Evolutionary conservation across 2,329 filamentous ascomycete genomes (phyloP).

Genomic region (Berkeleyomyces basicola): DNA sequence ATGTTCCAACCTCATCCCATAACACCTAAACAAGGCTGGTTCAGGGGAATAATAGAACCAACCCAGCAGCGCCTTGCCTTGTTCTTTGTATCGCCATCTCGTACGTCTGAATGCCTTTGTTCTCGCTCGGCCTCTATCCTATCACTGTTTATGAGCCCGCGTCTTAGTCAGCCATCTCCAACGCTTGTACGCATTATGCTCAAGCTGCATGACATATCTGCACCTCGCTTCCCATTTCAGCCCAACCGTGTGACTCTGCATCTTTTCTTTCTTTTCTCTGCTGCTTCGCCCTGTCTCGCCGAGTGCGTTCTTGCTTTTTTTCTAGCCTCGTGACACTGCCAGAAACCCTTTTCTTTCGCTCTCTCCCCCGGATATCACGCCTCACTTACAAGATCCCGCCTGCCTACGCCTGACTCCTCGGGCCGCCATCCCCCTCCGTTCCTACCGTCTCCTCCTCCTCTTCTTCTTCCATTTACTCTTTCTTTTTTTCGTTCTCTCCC

Average conservation of each 20-base stretch:
- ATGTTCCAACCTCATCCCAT: background rate
- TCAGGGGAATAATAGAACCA: background rate
- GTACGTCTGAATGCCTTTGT: no score
- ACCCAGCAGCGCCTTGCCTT: background rate
- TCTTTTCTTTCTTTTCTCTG: background rate
- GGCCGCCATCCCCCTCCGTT: background rate
- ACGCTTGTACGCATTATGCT: no score
- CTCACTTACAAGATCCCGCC: background rate
- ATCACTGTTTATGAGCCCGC: no score
- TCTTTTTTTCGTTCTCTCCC: background rate
- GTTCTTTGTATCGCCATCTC: background rate
- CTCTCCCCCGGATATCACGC: background rate
- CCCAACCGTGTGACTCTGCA: background rate
- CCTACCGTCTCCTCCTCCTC: no score
- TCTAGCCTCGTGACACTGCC: no score
- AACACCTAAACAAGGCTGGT: background rate
- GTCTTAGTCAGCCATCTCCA: no score
- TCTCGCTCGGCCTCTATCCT: no score
- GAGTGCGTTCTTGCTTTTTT: background rate
- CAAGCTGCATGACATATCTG: no score
- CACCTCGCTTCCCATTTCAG: background rate
- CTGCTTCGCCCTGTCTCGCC: background rate
- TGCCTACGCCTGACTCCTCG: background rate
- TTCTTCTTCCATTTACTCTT: background rate
- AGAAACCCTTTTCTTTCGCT: background rate